Percentiles rank a stretch among this genome's conserved stretches.
phyloP scores from a whole-genome alignment of 2,329 filamentous ascomycete species.

The Myriosclerotinia curreyana region DNA sequence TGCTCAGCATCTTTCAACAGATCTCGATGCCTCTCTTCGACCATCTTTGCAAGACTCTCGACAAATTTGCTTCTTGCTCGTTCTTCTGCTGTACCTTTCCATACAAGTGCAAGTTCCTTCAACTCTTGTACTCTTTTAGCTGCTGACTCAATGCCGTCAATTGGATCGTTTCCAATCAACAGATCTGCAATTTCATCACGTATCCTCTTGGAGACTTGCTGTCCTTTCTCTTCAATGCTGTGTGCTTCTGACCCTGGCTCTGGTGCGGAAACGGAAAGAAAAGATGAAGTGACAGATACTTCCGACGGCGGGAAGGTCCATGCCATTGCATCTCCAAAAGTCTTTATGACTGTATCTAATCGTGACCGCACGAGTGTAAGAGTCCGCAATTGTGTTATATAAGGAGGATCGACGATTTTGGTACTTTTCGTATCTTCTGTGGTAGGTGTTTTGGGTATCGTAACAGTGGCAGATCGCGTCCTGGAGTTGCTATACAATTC shows the following conservation, averaged over 20 bases:
- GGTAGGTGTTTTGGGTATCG: slow-evolving; percentile 33
- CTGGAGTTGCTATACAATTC: slow-evolving; percentile 33
- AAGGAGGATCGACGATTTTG: slow-evolving; percentile 53
- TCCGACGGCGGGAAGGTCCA: slow-evolving; percentile 90
- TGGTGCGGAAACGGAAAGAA: slow-evolving; percentile 86
- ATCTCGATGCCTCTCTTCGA: slow-evolving; percentile 63
- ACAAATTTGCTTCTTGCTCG: slow-evolving; percentile 79
- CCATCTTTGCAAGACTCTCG: slow-evolving; percentile 73
- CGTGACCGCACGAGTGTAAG: slow-evolving; percentile 77
- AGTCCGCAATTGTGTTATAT: slow-evolving; percentile 76
- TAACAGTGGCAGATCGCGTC: slow-evolving; percentile 31
- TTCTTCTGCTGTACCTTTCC: slow-evolving; percentile 95
- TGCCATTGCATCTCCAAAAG: slow-evolving; percentile 93
- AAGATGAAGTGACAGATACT: slow-evolving; percentile 75
- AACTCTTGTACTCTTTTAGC: slow-evolving; percentile 72
- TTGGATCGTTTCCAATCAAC: slow-evolving; percentile 57
- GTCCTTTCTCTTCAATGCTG: slow-evolving; percentile 80
- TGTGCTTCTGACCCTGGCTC: slow-evolving; percentile 64
- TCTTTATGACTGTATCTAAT: slow-evolving; percentile 85
- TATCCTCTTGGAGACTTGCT: slow-evolving; percentile 69
- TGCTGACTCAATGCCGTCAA: slow-evolving; percentile 70
- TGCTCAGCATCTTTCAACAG: slow-evolving; percentile 37
- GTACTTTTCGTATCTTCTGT: slow-evolving; percentile 29
- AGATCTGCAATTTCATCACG: slow-evolving; percentile 69
- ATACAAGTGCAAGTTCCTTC: slow-evolving; percentile 72